Base-by-base conservation (phyloP, 2,329 filamentous ascomycete species). In the Alternaria sp. region DNA sequence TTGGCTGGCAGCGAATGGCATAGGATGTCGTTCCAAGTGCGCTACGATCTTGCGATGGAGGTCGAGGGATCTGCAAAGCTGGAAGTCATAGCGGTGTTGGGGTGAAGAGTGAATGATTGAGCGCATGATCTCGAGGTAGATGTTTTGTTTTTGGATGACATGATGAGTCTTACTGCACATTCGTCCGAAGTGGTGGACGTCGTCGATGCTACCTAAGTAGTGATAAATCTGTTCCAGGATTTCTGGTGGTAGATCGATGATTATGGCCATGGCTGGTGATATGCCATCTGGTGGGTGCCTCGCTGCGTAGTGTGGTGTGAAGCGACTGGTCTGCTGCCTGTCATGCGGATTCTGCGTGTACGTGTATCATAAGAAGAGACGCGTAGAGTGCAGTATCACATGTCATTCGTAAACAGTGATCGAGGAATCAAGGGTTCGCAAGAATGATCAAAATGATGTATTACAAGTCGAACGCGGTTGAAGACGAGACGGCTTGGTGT, bases 101-200 rank as follows among this genome's bases (percentile, higher is more conserved):
- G 64, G 57, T 4, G 62, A 65, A 4, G 44, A 44, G 4, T 48
- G 11, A 16, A 74, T 72, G 28, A 72, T 51, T 4, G 65, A 65
- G 28, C 73, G 64, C 71, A 76, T 76, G 22, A 75, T 68, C 9
- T 63, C 48, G 14, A 66, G 50, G 49, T 72, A 72, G n/a, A 59
- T 41, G 3, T 43, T 54, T 22, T 32, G 59, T n/a, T 36, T 45
- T n/a, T 53, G 25, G 18, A 73, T 62, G 30, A 68, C 56, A 43
- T 57, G 16, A 22, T 63, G 34, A 7, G 55, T 60, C 20, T 45
- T 63, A 38, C 54, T 65, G 59, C 65, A 74, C 12, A 59, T 45
- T 36, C 66, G 62, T 16, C 43, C 66, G 9, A 76, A 51, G 56
- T 70, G 54, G 38, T 71, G 67, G 0, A 72, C 70, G 66, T 75